Evolutionary conservation across 83 land plant species (phyloP), one percentile per base, ranked within the genome.

Genomic region (Picea abies): DNA sequence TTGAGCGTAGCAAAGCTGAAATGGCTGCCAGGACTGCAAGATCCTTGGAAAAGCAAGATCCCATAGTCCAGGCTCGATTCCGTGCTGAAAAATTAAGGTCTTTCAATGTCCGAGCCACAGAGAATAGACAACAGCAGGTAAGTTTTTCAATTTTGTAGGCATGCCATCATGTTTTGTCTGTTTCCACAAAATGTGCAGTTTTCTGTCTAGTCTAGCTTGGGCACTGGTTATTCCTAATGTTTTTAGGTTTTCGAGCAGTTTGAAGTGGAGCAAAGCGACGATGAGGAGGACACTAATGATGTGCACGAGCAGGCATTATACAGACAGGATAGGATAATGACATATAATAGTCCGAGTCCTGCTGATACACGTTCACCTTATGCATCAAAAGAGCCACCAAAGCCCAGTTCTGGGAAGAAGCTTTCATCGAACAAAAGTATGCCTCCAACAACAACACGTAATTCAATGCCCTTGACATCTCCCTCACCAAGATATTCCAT

Each of bases 1-100:
- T 94, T 67, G 93, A 94, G 37, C 80, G 84, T 11, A 92, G 93
- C 70, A 88, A 84, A 64, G 84, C 95, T 60, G 95, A 94, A 80
- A 22, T 94, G 88, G 84, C 85, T 69, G 88, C 87, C 65, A 92
- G 87, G 49, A 88, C 88, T 82, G 79, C 87, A 19, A 84, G 84
- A 17, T 85, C 88, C 44, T 81, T 76, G 8, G 84, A 81, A 49
- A 73, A 84, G 47, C 80, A 61, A 78, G 82, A 81, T 77, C 66
- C 87, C 61, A 82, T 73, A 5, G 56, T 69, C 68, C 79, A 63
- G 62, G 77, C 85, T 63, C 89, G 83, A 68, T 79, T 25, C 8
- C 89, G 86, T 23, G 86, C 83, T n/a, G 90, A 89, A 82, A 93
- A 87, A 76, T 62, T 87, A 23, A 85, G 81, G 81, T 89, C 94